Conservation (phyloP, 331 rosid genomes). For the Rhamnella rubrinervis region DNA sequence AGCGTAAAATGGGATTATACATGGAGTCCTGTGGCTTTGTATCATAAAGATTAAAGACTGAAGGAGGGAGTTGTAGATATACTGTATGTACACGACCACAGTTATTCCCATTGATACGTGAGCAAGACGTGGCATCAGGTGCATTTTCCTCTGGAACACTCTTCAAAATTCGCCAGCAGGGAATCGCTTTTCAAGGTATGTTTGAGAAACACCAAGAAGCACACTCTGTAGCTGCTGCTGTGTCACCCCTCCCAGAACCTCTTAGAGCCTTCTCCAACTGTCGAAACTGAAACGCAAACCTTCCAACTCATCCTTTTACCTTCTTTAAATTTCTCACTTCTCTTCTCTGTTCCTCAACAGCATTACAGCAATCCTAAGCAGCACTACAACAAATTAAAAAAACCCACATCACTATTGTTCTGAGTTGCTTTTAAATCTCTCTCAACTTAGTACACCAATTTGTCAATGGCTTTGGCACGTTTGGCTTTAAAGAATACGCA, state of each 20-base stretch:
- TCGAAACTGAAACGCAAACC: slow-evolving; percentile 21
- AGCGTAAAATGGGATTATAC: too few relatives aligned
- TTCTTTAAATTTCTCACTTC: slow-evolving; percentile 29
- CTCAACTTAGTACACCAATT: neutral
- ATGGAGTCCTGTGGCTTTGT: too few relatives aligned
- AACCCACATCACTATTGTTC: neutral
- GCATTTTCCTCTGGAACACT: slow-evolving; percentile 34
- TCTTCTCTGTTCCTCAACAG: neutral
- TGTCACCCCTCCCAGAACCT: slow-evolving; percentile 36
- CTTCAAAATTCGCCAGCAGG: slow-evolving; percentile 3
- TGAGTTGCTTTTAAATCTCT: neutral
- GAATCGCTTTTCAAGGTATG: neutral
- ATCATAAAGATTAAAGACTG: too few relatives aligned
- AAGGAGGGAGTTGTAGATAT: too few relatives aligned
- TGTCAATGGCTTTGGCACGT: slow-evolving; percentile 68
- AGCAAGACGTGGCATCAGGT: slow-evolving; percentile 24
- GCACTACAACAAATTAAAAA: neutral
- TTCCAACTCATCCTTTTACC: neutral
- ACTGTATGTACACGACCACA: too few relatives aligned
- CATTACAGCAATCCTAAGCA: neutral
- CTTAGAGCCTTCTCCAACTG: slow-evolving; percentile 45
- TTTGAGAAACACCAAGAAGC: slow-evolving; percentile 47
- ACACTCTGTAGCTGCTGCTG: slow-evolving; percentile 1
- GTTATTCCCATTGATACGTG: neutral
- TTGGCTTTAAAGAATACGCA: slow-evolving; percentile 54